Conservation (phyloP, 2,329 filamentous ascomycete genomes). For the Hawksworthiomyces lignivorus region DNA sequence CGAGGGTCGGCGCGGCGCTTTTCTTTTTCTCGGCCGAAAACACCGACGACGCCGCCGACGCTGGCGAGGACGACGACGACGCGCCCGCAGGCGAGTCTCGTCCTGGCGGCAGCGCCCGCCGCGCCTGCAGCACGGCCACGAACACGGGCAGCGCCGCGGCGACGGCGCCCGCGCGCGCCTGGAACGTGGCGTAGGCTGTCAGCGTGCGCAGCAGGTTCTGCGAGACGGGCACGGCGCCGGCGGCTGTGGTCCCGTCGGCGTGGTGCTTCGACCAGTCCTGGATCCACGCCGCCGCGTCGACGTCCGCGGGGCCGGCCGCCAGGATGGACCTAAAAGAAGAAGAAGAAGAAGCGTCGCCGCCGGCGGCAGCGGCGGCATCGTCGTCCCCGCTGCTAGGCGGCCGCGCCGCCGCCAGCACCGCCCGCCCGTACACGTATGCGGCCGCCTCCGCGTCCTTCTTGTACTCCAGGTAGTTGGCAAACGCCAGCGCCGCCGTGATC, state of each 20-base stretch:
- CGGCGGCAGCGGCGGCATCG: neutral
- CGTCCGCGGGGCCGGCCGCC: slow-evolving; percentile 9
- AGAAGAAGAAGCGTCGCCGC: slow-evolving; percentile 1
- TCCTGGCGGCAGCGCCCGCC: slow-evolving; percentile 49
- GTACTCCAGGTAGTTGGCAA: slow-evolving; percentile 78
- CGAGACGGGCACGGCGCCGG: slow-evolving; percentile 42
- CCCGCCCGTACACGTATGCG: slow-evolving; percentile 9
- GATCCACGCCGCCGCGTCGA: slow-evolving; percentile 7
- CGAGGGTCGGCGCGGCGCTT: neutral
- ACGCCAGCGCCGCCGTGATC: slow-evolving; percentile 73
- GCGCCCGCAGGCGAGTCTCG: slow-evolving; percentile 12
- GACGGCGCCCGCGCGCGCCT: slow-evolving; percentile 61
- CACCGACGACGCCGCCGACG: neutral
- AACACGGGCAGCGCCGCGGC: slow-evolving; percentile 72
- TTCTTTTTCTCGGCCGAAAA: too few relatives aligned
- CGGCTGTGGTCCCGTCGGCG: slow-evolving; percentile 44
- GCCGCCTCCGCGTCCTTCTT: slow-evolving; percentile 40
- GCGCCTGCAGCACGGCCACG: slow-evolving; percentile 73
- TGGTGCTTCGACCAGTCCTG: slow-evolving; percentile 8
- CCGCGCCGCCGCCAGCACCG: slow-evolving; percentile 7
- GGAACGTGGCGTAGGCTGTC: slow-evolving; percentile 71
- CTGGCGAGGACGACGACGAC: slow-evolving; percentile 8
- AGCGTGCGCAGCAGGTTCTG: slow-evolving; percentile 66
- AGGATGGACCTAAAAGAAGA: too few relatives aligned
- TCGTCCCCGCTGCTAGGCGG: neutral